phyloP scores from a whole-genome alignment of 1,284 basidiomycete genomes.

The Malassezia vespertilionis region DNA sequence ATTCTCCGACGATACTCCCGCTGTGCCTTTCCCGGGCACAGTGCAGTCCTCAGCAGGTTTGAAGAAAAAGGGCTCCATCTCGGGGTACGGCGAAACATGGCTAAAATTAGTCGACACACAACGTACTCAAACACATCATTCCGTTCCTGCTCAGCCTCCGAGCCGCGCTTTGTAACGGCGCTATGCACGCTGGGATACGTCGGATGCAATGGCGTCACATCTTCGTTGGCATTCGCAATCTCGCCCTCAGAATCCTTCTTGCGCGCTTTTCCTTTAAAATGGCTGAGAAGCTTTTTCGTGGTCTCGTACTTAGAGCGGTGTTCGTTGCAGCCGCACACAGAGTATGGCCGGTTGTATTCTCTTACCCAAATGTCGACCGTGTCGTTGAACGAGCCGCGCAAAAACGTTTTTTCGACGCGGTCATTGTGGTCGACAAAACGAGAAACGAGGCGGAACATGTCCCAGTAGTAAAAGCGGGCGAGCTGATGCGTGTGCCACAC shows the following conservation, averaged over 20 bases:
- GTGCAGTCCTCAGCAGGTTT: background rate
- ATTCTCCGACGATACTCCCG: background rate
- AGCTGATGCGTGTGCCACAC: slow-evolving; percentile 37
- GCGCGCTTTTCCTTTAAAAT: background rate
- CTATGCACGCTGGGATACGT: background rate
- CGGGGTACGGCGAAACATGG: background rate
- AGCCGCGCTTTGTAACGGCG: background rate
- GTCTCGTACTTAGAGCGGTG: background rate
- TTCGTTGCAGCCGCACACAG: background rate
- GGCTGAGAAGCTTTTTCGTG: background rate
- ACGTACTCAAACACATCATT: background rate
- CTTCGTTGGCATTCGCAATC: background rate
- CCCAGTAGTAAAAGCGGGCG: slow-evolving; percentile 11
- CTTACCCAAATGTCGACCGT: background rate
- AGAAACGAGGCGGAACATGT: background rate
- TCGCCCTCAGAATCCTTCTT: background rate
- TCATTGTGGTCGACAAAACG: background rate
- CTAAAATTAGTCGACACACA: background rate
- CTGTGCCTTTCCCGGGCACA: background rate
- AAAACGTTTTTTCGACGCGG: background rate
- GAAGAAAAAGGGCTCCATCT: background rate
- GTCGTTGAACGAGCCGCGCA: background rate
- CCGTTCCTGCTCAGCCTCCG: background rate
- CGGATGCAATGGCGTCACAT: background rate
- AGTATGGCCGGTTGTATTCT: background rate